Evolutionary conservation across 768 basidiomycete genomes (phyloP), one percentile per base, ranked within the genome.

Genomic region (Xanthoconium stramineum): DNA sequence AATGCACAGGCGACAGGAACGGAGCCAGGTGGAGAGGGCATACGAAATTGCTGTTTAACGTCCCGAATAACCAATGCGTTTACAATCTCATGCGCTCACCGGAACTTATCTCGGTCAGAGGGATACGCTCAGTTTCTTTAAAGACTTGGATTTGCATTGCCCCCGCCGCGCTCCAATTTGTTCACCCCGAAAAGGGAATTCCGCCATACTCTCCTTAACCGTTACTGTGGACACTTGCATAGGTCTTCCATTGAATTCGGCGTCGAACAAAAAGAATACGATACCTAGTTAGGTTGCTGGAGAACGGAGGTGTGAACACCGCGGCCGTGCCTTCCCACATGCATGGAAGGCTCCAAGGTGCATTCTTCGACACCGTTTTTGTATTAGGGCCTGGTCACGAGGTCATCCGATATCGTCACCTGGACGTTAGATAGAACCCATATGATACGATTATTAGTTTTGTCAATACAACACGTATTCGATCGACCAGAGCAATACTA

Each of bases 1-100:
- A 20, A n/a, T 13, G 0, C 7, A 17, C 35, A n/a, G n/a, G 15
- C 39, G 19, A 19, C 33, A 29, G 10, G 24, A 1, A 38, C 38
- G 51, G 38, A n/a, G n/a, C 8, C 30, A 36, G 14, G 32, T 40
- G 45, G 50, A 52, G 32, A 20, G 19, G 45, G 29, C 10, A 33
- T 17, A 40, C 42, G 33, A 45, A 47, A 29, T 35, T 28, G 29
- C 19, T 19, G 39, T 35, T 52, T 52, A 29, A 30, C 52, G 19
- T 56, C 37, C 43, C 46, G 55, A 63, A 63, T 64, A 47, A 57
- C 55, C 52, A 63, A 60, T 64, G 39, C 9, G 14, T 15, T 13
- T 20, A 5, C 11, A 14, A 9, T n/a, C 30, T 28, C 13, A n/a
- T 28, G 44, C 32, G 52, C 36, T 13, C 33, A 50, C 37, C 55